phyloP scores from a whole-genome alignment of 2,329 filamentous ascomycete species.

The Cladosporium colombiae region DNA sequence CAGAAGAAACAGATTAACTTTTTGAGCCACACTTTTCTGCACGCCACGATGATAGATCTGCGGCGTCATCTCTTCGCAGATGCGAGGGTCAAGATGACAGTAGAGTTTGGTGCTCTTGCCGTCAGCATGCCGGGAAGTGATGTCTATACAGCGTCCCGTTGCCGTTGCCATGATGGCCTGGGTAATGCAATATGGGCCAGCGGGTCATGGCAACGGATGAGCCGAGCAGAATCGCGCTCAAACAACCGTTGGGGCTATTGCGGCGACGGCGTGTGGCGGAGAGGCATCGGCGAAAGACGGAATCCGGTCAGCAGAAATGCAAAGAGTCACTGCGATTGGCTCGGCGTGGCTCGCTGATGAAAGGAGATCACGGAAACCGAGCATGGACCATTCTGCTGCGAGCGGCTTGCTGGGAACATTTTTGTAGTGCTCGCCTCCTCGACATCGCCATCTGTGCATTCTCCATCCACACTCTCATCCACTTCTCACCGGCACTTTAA shows the following conservation, averaged over 20 bases:
- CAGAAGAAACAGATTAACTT: neutral
- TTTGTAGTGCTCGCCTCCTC: slow-evolving; percentile 16
- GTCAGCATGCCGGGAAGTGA: neutral
- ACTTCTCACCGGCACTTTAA: slow-evolving; percentile 21
- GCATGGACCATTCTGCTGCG: slow-evolving; percentile 4
- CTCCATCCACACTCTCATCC: slow-evolving; percentile 16
- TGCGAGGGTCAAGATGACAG: neutral
- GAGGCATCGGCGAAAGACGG: slow-evolving; percentile 2
- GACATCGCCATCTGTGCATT: slow-evolving; percentile 1
- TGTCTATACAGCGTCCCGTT: neutral
- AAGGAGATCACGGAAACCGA: slow-evolving; percentile 5
- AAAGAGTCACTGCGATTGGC: neutral
- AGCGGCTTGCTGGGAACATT: slow-evolving; percentile 9
- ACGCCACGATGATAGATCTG: slow-evolving; percentile 5
- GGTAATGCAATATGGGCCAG: neutral
- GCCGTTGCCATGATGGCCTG: neutral
- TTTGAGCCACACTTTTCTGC: slow-evolving; percentile 1
- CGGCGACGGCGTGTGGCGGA: slow-evolving; percentile 8
- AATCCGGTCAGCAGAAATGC: slow-evolving; percentile 10
- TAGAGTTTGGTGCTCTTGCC: neutral
- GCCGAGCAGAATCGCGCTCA: neutral
- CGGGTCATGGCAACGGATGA: neutral
- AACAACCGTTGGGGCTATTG: slow-evolving; percentile 6
- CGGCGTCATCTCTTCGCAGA: neutral
- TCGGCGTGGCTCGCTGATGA: slow-evolving; percentile 5